Percentiles rank a stretch among this genome's conserved stretches.
Evolutionary conservation across 106 monocot genomes (phyloP).

Genomic region (Allium sativum): DNA sequence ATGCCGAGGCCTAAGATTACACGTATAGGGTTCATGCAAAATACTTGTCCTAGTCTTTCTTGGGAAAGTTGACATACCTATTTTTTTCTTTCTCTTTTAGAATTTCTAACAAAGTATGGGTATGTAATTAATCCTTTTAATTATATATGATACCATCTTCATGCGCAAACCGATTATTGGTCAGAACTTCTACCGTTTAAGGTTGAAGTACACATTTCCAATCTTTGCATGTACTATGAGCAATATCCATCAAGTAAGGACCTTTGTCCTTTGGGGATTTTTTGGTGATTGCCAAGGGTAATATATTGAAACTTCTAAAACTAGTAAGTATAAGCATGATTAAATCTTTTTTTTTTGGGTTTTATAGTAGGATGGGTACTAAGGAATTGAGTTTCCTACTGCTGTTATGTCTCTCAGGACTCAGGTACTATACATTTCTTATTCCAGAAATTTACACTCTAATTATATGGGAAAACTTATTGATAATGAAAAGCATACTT

Average conservation of each 20-base stretch:
- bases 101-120: background rate
- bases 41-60: slow-evolving; percentile 38
- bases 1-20: slow-evolving; percentile 37
- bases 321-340: background rate
- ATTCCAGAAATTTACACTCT: background rate
- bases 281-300: slow-evolving; percentile 15
- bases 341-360: background rate
- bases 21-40: slow-evolving; percentile 18
- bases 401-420: slow-evolving; percentile 50
- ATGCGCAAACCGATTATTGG: slow-evolving; percentile 52
- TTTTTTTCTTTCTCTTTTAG: background rate
- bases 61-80: slow-evolving; percentile 20
- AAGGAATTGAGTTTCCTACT: slow-evolving; percentile 35
- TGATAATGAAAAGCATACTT: no score
- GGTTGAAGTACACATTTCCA: slow-evolving; percentile 53
- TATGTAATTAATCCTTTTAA: no score
- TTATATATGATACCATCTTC: background rate
- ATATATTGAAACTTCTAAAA: background rate
- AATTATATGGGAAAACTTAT: background rate
- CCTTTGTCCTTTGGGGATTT: slow-evolving; percentile 52
- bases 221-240: slow-evolving; percentile 78
- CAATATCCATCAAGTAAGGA: slow-evolving; percentile 73
- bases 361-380: slow-evolving; percentile 58
- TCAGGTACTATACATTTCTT: background rate
- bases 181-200: slow-evolving; percentile 68